Evolutionary conservation across 164 flowering plant genomes (phyloP), one percentile per base, ranked within the genome.

Genomic region (Umbilicus rupestris): DNA sequence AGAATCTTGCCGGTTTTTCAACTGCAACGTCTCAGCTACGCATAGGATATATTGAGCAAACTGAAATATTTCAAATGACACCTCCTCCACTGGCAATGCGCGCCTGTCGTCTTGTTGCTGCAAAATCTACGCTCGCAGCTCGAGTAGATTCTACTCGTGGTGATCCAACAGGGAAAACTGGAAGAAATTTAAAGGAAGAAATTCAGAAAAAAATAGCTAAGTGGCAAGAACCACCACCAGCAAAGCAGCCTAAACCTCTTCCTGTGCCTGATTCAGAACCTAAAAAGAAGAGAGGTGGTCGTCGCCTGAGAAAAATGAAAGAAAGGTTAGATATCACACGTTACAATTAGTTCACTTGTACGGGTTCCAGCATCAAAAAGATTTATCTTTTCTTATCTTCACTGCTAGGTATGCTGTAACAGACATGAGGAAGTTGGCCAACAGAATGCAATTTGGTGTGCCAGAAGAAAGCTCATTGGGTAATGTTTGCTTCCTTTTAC

Each of bases 261-360:
- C 98, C 98, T 28, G 98, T 91, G 69, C 98, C 97, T 44, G 98
- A 94, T 78, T 91, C 99, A 71, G 97, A 94, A 30, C 97, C 97
- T 52, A 91, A 91, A 71, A 94, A 94, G 79, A 89, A 85, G 76
- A 84, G 96, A 71, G 99, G 99, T 70, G 96, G 99, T 72, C 96
- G 97, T 44, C 84, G 99, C 20, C 79, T 87, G 26, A 81, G 97
- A 71, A 94, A 91, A 82, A 84, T 84, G 96, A 94, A 91, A 73
- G 99, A 94, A 68, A 83, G 99, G 97, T 89, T 69, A 37, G n/a
- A n/a, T 14, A 50, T 59, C 7, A n/a, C 39, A 31, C 20, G 14
- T 39, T 8, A n/a, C n/a, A 7, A 12, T 8, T 15, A 63, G 12
- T 63, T 63, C 28, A 1, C 7, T 63, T n/a, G 26, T 39, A 0